These are phyloP conservation scores for Oryza officinalis DNA, from an alignment of 176 grass and related monocot species.

Conservation along the genomic window DNA sequence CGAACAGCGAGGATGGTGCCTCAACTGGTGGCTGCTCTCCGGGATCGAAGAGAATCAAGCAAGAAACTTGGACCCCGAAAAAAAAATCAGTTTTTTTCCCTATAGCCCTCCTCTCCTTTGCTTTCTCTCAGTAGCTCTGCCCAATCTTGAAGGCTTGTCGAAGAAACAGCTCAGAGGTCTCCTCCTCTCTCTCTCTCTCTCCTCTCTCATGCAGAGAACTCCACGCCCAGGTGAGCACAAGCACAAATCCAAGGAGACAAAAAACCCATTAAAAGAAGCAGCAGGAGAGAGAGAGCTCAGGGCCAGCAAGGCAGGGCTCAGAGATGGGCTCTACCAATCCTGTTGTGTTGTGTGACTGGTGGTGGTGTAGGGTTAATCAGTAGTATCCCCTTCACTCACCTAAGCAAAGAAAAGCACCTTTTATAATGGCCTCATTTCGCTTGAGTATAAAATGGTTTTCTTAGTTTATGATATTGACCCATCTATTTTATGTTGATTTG, in stretches of 20 bases:
- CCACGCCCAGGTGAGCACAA: constrained; percentile 39
- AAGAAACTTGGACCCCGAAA: constrained; percentile 27
- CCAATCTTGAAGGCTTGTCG: constrained; percentile 28
- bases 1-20: constrained; percentile 44
- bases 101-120: constrained; percentile 12
- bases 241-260: constrained; percentile 53
- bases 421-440: constrained; percentile 12
- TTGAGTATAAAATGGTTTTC: not conserved
- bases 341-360: constrained; percentile 36
- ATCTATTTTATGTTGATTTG: not conserved
- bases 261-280: constrained; percentile 52
- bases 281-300: constrained; percentile 26
- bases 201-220: constrained; percentile 26
- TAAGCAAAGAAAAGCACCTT: constrained; percentile 35
- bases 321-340: constrained; percentile 78
- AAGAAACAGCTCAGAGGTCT: constrained; percentile 36
- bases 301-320: constrained; percentile 57
- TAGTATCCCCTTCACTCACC: constrained; percentile 33
- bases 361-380: constrained; percentile 36
- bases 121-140: constrained; percentile 35
- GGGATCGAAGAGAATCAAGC: constrained; percentile 50
- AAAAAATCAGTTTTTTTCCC: not conserved
- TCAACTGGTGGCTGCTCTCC: constrained; percentile 24
- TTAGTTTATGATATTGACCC: not conserved
- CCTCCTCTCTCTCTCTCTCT: not conserved